Evolutionary conservation across 768 basidiomycete species (phyloP).

Genomic region (Mycena venus): DNA sequence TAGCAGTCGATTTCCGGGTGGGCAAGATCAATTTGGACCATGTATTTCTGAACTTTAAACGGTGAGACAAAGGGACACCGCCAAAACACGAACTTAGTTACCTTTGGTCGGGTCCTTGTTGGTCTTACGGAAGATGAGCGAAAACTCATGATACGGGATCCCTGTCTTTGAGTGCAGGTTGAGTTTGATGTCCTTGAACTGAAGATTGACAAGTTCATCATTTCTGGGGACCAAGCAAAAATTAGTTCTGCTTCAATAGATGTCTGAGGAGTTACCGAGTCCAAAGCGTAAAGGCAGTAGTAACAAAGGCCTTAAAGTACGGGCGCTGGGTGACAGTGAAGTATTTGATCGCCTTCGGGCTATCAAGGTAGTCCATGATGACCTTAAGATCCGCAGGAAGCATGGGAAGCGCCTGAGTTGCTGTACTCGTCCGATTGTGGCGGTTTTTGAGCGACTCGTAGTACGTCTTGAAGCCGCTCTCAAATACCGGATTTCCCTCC

Average conservation of each 20-base stretch:
- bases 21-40: slow-evolving; percentile 17
- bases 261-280: slow-evolving; percentile 30
- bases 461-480: slow-evolving; percentile 31
- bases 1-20: no score
- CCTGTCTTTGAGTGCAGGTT: slow-evolving; percentile 1
- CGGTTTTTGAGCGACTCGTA: slow-evolving; percentile 32
- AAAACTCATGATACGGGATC: slow-evolving; percentile 27
- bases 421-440: no score
- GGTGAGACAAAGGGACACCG: no score
- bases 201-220: slow-evolving; percentile 34
- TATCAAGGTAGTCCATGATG: slow-evolving; percentile 32
- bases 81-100: no score
- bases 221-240: no score
- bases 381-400: slow-evolving; percentile 33
- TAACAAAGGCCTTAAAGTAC: slow-evolving; percentile 35
- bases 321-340: slow-evolving; percentile 15
- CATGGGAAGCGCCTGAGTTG: slow-evolving; percentile 30
- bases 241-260: no score
- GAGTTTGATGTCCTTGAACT: slow-evolving; percentile 22
- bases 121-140: slow-evolving; percentile 37
- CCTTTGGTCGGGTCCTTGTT: slow-evolving; percentile 39
- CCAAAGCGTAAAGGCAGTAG: slow-evolving; percentile 35
- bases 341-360: no score
- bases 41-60: slow-evolving; percentile 31
- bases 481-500: slow-evolving; percentile 38